Evolutionary conservation across 345 rosid species (phyloP).

Genomic region (Gossypium longicalyx): DNA sequence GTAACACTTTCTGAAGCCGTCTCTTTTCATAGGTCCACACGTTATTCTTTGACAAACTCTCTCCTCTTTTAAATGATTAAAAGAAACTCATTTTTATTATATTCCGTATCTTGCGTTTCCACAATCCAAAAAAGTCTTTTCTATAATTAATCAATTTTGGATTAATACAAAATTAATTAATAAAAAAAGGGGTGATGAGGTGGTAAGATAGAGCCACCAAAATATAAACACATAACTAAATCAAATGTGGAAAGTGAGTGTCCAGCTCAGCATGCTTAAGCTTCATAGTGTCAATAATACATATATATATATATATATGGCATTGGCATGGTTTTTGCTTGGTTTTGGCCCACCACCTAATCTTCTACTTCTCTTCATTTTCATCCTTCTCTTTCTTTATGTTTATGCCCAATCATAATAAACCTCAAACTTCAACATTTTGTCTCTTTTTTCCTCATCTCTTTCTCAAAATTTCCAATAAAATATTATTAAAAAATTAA

Average conservation of each 20-base stretch:
- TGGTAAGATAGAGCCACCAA: slow-evolving; percentile 2
- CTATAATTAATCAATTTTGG: neutral
- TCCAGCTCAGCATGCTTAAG: slow-evolving; percentile 26
- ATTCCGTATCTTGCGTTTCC: slow-evolving; percentile 25
- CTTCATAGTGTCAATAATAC: slow-evolving; percentile 30
- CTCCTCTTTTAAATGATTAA: neutral
- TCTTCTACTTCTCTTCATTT: neutral
- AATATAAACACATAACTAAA: slow-evolving; percentile 4
- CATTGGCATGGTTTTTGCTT: slow-evolving; percentile 10
- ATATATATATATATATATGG: no score
- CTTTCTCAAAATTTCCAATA: no score
- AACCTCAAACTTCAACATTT: neutral
- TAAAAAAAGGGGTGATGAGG: slow-evolving; percentile 5
- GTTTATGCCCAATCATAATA: neutral
- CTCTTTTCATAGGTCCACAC: slow-evolving; percentile 44
- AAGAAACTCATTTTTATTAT: neutral
- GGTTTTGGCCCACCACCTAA: slow-evolving; percentile 26
- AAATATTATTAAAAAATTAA: no score
- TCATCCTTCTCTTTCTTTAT: neutral
- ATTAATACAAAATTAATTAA: neutral
- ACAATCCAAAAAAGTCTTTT: neutral
- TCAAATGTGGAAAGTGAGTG: slow-evolving; percentile 19
- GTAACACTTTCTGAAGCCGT: slow-evolving; percentile 24
- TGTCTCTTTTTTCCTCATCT: no score
- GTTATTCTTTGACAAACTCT: slow-evolving; percentile 14